Evolutionary conservation across 352 stramenopile genomes (phyloP).

Genomic region (Globisporangium camurandrum): DNA sequence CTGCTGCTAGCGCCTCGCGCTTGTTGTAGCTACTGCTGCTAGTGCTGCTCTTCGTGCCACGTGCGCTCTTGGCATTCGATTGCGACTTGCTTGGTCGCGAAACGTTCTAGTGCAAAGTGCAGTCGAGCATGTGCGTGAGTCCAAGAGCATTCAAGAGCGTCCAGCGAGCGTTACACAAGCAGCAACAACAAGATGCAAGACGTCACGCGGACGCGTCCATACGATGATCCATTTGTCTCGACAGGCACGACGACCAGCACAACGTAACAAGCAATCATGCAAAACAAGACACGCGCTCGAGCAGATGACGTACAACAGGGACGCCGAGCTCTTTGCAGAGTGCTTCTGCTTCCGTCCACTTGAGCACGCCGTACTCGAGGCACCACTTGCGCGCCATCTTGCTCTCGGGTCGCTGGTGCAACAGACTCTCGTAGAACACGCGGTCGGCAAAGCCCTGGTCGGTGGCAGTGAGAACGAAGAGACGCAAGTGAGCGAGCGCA

Average conservation of each 20-base stretch:
- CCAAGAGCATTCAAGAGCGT: too few relatives aligned
- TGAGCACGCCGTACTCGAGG: slow-evolving; percentile 86
- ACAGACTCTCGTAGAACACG: slow-evolving; percentile 88
- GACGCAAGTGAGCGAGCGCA: background rate
- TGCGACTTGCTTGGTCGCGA: slow-evolving; percentile 32
- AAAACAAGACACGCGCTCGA: slow-evolving; percentile 5
- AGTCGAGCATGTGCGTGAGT: too few relatives aligned
- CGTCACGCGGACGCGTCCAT: too few relatives aligned
- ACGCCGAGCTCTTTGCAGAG: slow-evolving; percentile 74
- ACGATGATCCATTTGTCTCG: too few relatives aligned
- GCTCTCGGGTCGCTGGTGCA: slow-evolving; percentile 77
- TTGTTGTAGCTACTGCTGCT: slow-evolving; percentile 18
- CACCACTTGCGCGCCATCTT: slow-evolving; percentile 88
- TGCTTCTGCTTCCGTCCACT: slow-evolving; percentile 73
- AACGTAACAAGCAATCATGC: background rate
- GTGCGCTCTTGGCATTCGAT: slow-evolving; percentile 26
- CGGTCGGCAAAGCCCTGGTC: slow-evolving; percentile 76
- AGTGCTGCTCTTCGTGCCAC: slow-evolving; percentile 13
- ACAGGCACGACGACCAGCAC: background rate
- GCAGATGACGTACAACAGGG: slow-evolving; percentile 28
- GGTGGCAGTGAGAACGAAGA: background rate
- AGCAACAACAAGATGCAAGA: background rate
- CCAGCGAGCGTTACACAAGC: background rate
- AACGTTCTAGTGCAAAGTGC: too few relatives aligned
- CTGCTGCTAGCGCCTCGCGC: slow-evolving; percentile 40